Conservation (phyloP, 495 filamentous ascomycete genomes). For the Terfezia claveryi region DNA sequence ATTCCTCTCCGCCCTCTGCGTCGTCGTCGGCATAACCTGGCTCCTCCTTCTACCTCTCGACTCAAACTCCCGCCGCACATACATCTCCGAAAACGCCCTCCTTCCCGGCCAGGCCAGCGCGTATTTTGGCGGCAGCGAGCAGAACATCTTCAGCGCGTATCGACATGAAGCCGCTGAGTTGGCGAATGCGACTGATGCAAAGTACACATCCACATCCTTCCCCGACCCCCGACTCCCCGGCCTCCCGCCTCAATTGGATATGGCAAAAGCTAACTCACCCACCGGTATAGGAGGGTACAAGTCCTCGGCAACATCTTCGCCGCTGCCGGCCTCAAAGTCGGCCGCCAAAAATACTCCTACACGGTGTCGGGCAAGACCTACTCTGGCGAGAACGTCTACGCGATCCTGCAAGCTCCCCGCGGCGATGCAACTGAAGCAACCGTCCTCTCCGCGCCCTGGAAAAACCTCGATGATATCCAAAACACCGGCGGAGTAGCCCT, state of each 20-base stretch:
- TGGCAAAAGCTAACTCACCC: background rate
- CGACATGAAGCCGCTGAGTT: constrained; percentile 57
- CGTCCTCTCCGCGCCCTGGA: constrained; percentile 75
- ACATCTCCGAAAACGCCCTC: constrained; percentile 94
- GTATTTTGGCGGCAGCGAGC: constrained; percentile 88
- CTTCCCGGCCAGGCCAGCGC: constrained; percentile 92
- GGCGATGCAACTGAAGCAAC: constrained; percentile 97
- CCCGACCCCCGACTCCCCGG: background rate
- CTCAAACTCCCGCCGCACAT: constrained; percentile 76
- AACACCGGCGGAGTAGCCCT: constrained; percentile 77
- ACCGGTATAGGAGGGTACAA: constrained; percentile 18
- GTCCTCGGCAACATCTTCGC: constrained; percentile 52
- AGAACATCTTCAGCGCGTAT: constrained; percentile 85
- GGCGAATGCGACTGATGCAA: constrained; percentile 28
- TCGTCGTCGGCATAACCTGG: constrained; percentile 76
- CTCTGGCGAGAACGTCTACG: constrained; percentile 78
- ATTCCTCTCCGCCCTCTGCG: constrained; percentile 67
- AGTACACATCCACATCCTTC: constrained; percentile 19
- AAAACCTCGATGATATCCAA: constrained; percentile 53
- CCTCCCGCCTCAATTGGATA: background rate
- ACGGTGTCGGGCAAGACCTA: constrained; percentile 47
- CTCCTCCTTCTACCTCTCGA: constrained; percentile 81
- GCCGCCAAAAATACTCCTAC: constrained; percentile 64
- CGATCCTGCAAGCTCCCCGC: constrained; percentile 79
- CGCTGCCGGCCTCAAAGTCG: constrained; percentile 61